phyloP scores from a whole-genome alignment of 202 grass and related monocot genomes.

The Schoenoplectus triqueter region DNA sequence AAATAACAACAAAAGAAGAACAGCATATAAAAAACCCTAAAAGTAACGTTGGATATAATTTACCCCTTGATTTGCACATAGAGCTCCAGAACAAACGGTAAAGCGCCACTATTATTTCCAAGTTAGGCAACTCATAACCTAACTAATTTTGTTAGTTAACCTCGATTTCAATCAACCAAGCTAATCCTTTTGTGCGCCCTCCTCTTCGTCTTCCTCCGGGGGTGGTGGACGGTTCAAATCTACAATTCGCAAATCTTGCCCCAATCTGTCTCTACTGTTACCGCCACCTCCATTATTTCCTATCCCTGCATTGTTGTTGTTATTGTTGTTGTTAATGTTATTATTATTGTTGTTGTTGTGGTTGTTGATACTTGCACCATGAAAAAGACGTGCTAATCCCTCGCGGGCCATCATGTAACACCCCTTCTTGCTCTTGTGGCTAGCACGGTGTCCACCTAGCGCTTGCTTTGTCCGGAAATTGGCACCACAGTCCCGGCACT shows the following conservation, averaged over 20 bases:
- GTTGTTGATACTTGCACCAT: slow-evolving; percentile 28
- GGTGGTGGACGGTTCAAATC: slow-evolving; percentile 54
- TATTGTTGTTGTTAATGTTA: not conserved
- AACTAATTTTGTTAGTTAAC: slow-evolving; percentile 27
- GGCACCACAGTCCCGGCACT: slow-evolving; percentile 33
- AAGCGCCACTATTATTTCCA: slow-evolving; percentile 11
- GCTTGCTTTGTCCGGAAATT: slow-evolving; percentile 53
- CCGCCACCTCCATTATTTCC: slow-evolving; percentile 18
- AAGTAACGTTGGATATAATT: not conserved
- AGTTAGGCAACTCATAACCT: slow-evolving; percentile 6
- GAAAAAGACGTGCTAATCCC: not conserved
- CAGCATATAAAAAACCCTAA: slow-evolving; percentile 9
- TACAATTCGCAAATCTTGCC: slow-evolving; percentile 21
- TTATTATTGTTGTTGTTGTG: not conserved
- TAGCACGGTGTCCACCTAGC: slow-evolving; percentile 60
- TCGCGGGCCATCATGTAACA: slow-evolving; percentile 46
- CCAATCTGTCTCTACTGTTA: slow-evolving; percentile 18
- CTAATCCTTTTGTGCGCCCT: slow-evolving; percentile 12
- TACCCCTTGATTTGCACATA: not conserved
- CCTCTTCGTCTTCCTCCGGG: slow-evolving; percentile 24
- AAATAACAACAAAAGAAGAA: slow-evolving; percentile 31
- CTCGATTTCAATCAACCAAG: not conserved
- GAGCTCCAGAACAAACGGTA: not conserved
- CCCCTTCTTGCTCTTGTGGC: slow-evolving; percentile 48
- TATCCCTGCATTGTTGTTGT: slow-evolving; percentile 25